phyloP scores from a whole-genome alignment of 768 basidiomycete genomes.

The Boletellus emodensis region DNA sequence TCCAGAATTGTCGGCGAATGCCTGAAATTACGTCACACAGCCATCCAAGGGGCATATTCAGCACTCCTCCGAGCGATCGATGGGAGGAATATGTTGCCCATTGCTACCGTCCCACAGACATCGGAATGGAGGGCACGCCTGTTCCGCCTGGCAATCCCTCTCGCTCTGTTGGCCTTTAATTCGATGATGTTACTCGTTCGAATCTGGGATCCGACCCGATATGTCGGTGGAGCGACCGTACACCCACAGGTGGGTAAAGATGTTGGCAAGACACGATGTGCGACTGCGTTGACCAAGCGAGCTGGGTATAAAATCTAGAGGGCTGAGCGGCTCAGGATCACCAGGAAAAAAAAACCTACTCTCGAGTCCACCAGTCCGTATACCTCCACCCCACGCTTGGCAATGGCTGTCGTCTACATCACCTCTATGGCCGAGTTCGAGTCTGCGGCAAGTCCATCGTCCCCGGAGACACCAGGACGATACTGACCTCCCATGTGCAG shows the following conservation, averaged over 20 bases:
- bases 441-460: conserved; percentile 14
- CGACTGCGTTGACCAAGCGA: conserved; percentile 14
- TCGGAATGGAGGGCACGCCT: conserved; percentile 30
- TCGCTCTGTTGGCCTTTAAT: conserved; percentile 13
- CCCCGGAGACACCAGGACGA: not conserved
- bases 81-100: conserved; percentile 17
- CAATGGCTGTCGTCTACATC: conserved; percentile 23
- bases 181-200: conserved; percentile 13
- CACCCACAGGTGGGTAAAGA: conserved; percentile 8
- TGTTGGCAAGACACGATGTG: conserved; percentile 13
- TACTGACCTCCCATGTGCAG: conserved; percentile 14
- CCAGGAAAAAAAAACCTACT: conserved; percentile 8
- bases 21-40: conserved; percentile 22
- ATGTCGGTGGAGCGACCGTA: conserved; percentile 18
- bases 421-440: conserved; percentile 28
- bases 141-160: conserved; percentile 26
- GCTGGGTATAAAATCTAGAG: conserved; percentile 26
- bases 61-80: conserved; percentile 15
- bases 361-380: conserved; percentile 12
- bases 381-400: conserved; percentile 5
- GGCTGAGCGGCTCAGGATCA: conserved; percentile 12
- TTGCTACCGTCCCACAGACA: conserved; percentile 22
- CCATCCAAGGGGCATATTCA: conserved; percentile 9
- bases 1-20: conserved; percentile 15
- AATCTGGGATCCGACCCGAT: conserved; percentile 23